Percentiles rank a stretch among this genome's conserved stretches.
Conservation (phyloP, 129 eudicot genomes). For the Rutidosis leptorrhynchoides region DNA sequence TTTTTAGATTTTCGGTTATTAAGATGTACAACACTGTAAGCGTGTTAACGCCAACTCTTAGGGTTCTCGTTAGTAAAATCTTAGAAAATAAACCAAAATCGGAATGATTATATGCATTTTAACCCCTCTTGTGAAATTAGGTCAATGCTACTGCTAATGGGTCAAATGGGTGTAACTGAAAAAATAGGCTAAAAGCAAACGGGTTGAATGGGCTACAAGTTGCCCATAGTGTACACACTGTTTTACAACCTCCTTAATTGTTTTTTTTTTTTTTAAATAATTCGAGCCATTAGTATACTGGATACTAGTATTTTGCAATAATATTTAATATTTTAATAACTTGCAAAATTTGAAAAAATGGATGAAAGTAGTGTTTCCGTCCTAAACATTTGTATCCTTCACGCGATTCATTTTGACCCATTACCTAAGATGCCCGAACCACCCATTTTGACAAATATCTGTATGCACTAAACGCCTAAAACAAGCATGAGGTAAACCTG, state of each 20-base stretch:
- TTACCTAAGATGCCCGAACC: neutral
- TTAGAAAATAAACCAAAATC: neutral
- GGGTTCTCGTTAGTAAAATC: no score
- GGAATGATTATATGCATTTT: no score
- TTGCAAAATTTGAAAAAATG: neutral
- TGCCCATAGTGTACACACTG: neutral
- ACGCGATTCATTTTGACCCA: neutral
- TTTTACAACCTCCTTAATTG: slow-evolving; percentile 5
- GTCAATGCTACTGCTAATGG: neutral
- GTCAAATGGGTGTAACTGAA: neutral
- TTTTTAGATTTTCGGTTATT: no score
- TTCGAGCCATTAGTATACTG: neutral
- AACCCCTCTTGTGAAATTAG: neutral
- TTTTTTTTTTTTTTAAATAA: neutral
- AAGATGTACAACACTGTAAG: no score
- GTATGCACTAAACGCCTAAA: slow-evolving; percentile 7
- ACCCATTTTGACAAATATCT: neutral
- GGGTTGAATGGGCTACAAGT: neutral
- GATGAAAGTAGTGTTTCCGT: neutral
- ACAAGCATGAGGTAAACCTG: neutral
- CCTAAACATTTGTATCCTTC: neutral
- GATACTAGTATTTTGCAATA: neutral
- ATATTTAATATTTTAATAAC: no score
- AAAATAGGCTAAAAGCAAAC: neutral
- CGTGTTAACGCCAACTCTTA: no score